Conservation (phyloP, 345 rosid genomes). For the Eucalyptus regnans region DNA sequence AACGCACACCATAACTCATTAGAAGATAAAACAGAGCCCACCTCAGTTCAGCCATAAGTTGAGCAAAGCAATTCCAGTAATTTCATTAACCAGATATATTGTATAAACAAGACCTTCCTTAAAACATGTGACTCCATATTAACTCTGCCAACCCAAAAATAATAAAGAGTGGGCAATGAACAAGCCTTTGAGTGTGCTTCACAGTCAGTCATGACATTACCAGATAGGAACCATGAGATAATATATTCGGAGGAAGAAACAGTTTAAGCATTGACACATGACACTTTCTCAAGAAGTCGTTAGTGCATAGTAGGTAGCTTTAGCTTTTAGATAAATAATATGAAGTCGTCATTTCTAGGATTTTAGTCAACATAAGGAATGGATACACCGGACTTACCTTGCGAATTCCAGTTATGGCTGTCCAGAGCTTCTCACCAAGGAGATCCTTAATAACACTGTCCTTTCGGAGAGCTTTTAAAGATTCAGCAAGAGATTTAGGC, state of each 20-base stretch:
- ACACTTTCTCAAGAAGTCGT: not conserved
- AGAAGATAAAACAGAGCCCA: not conserved
- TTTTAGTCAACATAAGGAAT: not conserved
- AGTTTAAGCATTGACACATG: not conserved
- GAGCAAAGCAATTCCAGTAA: not conserved
- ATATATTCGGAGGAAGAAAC: not conserved
- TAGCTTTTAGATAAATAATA: not conserved
- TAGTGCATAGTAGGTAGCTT: not conserved
- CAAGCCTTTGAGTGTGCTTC: not conserved
- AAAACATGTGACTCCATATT: not conserved
- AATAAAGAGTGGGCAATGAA: not conserved
- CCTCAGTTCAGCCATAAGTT: not conserved
- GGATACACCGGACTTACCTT: slow-evolving; percentile 32
- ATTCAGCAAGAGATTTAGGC: slow-evolving; percentile 62
- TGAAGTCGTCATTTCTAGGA: not conserved
- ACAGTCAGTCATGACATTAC: not conserved
- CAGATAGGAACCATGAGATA: not conserved
- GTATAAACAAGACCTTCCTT: not conserved
- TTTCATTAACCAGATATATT: not conserved
- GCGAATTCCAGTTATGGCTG: slow-evolving; percentile 68
- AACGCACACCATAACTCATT: not conserved
- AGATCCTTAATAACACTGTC: slow-evolving; percentile 42
- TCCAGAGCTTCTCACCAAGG: slow-evolving; percentile 64
- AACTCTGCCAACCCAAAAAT: not conserved
- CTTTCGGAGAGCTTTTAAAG: slow-evolving; percentile 56